Evolutionary conservation across 2,329 filamentous ascomycete genomes (phyloP), one percentile per base, ranked within the genome.

Genomic region (Alternaria sp.): DNA sequence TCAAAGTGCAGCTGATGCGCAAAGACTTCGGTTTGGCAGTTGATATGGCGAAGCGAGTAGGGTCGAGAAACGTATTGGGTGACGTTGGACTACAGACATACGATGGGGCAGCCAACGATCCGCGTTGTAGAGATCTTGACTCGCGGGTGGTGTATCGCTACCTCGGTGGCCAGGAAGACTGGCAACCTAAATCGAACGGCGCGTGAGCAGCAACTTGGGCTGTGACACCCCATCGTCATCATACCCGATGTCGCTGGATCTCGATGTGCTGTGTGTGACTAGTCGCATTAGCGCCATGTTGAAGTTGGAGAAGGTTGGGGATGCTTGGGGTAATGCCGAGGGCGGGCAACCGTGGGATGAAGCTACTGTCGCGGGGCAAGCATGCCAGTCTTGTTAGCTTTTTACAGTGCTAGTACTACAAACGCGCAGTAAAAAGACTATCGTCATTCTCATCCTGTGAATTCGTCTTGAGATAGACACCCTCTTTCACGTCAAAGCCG

Each of bases 1-100:
- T 89, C 73, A 84, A 86, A 47, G 84, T 89, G 6, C 82, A 88
- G 71, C 69, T 89, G 68, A 89, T 89, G 86, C 81, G 81, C 64
- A 89, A 89, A 70, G 87, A 89, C 68, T 85, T 89, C 61, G 79
- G 80, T 2, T 72, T 89, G 19, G 87, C 86, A 0, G 80, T 87
- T 1, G 83, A 87, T 9, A 83, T 85, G 76, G 87, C 86, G n/a
- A 78, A 83, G 62, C 77, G 82, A 15, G 82, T 88, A 5, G 86
- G 84, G 0, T 81, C 84, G 15, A 79, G 77, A 46, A 81, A 86
- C 59, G 82, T 83, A 5, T 71, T 89, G 40, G 86, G 86, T 1
- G 79, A 83, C 6, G 78, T 76, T 21, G 86, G 85, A 0, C 71
- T 88, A 62, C 77, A 79, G 23, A 83, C 84, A 5, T 89, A 88